Evolutionary conservation across 306 rosid species (phyloP).

Genomic region (Vicia faba): DNA sequence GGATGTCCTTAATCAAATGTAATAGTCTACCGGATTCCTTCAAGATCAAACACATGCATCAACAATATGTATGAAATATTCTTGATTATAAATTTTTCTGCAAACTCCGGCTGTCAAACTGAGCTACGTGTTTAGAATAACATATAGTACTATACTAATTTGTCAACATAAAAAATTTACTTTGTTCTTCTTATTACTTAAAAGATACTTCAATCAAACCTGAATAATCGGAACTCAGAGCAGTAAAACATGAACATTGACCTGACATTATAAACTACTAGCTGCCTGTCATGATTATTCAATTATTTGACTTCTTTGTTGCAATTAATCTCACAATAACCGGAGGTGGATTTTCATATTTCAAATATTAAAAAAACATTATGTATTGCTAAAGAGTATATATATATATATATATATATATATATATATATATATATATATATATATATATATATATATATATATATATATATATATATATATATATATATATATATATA

Average conservation of each 20-base stretch:
- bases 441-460: too few species aligned
- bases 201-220: neutral
- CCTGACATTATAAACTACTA: neutral
- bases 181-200: neutral
- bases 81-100: too few species aligned
- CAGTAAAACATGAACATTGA: neutral
- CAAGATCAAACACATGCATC: too few species aligned
- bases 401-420: too few species aligned
- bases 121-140: too few species aligned
- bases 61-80: too few species aligned
- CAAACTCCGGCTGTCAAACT: too few species aligned
- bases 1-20: too few species aligned
- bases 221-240: neutral
- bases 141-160: neutral
- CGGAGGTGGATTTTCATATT: conserved; percentile 35
- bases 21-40: too few species aligned
- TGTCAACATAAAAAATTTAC: neutral
- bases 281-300: neutral
- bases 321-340: neutral
- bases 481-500: too few species aligned
- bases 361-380: conserved; percentile 9
- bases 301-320: conserved; percentile 2
- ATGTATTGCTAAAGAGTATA: neutral
- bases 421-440: too few species aligned
- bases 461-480: too few species aligned